Evolutionary conservation across 2,329 filamentous ascomycete species (phyloP).

Genomic region (Sporothrix phasma): DNA sequence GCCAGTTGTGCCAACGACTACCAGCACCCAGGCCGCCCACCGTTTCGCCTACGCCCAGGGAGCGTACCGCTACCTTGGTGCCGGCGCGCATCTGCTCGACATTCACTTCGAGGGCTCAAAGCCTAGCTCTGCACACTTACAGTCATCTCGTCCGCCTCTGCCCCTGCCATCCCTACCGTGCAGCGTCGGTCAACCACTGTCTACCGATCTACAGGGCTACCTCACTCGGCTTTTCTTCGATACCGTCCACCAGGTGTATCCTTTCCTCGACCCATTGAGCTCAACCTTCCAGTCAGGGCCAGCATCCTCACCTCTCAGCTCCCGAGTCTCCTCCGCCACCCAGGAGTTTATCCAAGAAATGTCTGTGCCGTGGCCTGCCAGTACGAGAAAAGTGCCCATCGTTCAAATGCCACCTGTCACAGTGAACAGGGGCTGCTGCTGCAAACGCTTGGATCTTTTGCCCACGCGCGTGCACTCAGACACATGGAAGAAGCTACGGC

Average conservation of each 20-base stretch:
- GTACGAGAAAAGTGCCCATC: not conserved
- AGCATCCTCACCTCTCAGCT: not conserved
- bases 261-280: not conserved
- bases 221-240: slow-evolving; percentile 1
- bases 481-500: not conserved
- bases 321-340: not conserved
- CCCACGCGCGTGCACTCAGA: not conserved
- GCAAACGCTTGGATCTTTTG: not conserved
- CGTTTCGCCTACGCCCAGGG: slow-evolving; percentile 5
- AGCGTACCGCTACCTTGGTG: slow-evolving; percentile 5
- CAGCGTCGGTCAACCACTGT: not conserved
- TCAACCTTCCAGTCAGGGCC: not conserved
- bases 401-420: not conserved
- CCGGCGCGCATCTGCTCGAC: not conserved
- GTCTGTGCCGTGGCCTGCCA: slow-evolving; percentile 7
- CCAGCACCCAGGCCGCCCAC: not conserved
- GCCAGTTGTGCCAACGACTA: not conserved
- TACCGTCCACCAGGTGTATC: not conserved
- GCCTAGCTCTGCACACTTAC: not conserved
- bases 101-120: not conserved
- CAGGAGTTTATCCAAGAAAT: slow-evolving; percentile 3
- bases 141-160: not conserved
- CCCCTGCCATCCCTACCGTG: not conserved
- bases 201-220: not conserved
- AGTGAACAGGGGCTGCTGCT: not conserved